phyloP scores from a whole-genome alignment of 306 rosid species.

The Ormosia emarginata region DNA sequence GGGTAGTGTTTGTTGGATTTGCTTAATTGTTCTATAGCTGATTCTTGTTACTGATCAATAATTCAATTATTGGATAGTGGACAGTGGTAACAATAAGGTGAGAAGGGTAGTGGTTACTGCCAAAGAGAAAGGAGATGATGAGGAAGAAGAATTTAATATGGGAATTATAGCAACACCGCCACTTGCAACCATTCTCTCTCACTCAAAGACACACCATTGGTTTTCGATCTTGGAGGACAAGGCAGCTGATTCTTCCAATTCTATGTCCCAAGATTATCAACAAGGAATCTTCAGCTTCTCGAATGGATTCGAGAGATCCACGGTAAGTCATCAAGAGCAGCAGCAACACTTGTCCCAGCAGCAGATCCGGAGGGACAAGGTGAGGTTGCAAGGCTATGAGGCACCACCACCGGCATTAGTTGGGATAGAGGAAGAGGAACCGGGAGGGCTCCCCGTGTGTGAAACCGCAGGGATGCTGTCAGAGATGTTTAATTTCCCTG shows the following conservation, averaged over 20 bases:
- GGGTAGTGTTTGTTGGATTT: constrained; percentile 13
- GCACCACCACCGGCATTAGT: constrained; percentile 46
- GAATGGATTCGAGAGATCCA: constrained; percentile 81
- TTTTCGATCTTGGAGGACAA: constrained; percentile 14
- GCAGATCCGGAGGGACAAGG: constrained; percentile 90
- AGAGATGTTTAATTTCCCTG: constrained; percentile 80
- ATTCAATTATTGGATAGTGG: constrained; percentile 15
- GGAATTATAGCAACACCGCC: constrained; percentile 48
- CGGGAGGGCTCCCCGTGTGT: constrained; percentile 55
- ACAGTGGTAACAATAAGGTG: background rate
- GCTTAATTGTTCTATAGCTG: background rate
- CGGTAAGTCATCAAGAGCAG: constrained; percentile 31
- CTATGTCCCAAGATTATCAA: constrained; percentile 95
- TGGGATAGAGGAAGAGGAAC: constrained; percentile 62
- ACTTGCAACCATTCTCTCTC: constrained; percentile 25
- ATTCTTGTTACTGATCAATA: constrained; percentile 12
- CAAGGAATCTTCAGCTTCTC: constrained; percentile 71
- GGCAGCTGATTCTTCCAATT: constrained; percentile 31
- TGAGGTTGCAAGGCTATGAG: constrained; percentile 63
- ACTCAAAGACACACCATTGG: constrained; percentile 16
- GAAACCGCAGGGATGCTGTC: constrained; percentile 85
- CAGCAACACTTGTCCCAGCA: constrained; percentile 13
- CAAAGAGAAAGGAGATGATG: constrained; percentile 27
- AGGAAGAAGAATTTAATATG: constrained; percentile 47
- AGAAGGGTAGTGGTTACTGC: background rate